Base-by-base conservation (phyloP, 306 rosid species). In the Pyrus betulifolia region DNA sequence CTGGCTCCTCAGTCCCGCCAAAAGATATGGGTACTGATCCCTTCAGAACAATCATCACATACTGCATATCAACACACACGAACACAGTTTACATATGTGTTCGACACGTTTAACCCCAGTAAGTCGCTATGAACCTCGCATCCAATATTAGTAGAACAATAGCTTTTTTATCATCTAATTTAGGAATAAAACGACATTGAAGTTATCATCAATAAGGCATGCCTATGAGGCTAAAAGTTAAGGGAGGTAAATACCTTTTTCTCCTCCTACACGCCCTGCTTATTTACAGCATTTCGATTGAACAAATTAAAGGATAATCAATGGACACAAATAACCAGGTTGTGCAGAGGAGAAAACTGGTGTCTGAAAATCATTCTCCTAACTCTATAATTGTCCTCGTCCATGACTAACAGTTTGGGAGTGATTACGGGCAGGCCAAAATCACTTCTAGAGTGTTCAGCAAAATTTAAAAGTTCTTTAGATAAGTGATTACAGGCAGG, bases 11-110 rank as follows among this genome's bases (percentile, higher is more conserved):
- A 55, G 73, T 88, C 68, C 97, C 99, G 74, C 97, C 96, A 87
- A 95, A 95, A 72, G 99, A 38, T 10, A 95, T 84, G 76, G 99
- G 97, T 44, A 92, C 83, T 18, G 99, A 95, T 73, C 99, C 99
- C 83, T 92, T 92, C 87, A 95, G 85, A 45, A 92, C 97, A 80
- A 90, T 77, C 97, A 95, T 95, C 87, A 92, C 97, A 86, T 92
- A 90, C 99, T 95, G 90, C 81, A 85, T 61, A 68, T 61, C 58
- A 42, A 51, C 27, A 76, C 40, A 42, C 66, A 52, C 8, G 9
- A 35, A 33, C 23, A 54, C 6, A 23, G 33, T 72, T 15, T 5
- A 61, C 8, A 33, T 22, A 21, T 11, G 51, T 18, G 35, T 23
- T 38, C 22, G 70, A 77, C 30, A 42, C 63, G 21, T 15, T 49